Base-by-base conservation (phyloP, 177 flowering plant species). In the Vitis hybrid region DNA sequence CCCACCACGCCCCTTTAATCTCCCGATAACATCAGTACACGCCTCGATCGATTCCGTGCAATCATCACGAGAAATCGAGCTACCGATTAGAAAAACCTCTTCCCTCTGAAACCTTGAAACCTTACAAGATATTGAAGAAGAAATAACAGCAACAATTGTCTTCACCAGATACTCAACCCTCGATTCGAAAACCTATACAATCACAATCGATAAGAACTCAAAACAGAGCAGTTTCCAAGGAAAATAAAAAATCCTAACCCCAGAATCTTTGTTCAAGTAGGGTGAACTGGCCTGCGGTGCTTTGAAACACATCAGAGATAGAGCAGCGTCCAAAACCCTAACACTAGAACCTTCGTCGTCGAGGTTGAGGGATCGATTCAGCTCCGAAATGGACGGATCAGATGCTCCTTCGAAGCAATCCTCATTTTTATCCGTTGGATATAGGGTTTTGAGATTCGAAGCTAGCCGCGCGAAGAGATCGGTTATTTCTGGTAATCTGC, bases 221-320 rank as follows among this genome's bases (percentile, higher is more conserved):
- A 48, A 15, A 0, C 45, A 39, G 45, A 39, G 55, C 6, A 14
- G 21, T 17, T 60, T 60, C 18, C 6, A 63, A 62, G n/a, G 39
- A 72, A 55, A 48, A 52, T 21, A 23, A 32, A 1, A 64, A 62
- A 62, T 48, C 56, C 50, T 30, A 52, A 48, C 56, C 1, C 7
- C 3, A 34, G 54, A 55, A 54, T 21, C 18, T 32, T 11, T 6
- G 32, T 0, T 23, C 34, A 15, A 48, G 21, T 11, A 17, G 17
- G 58, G 51, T 66, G 23, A 3, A 70, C 69, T n/a, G 51, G 84
- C 90, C 82, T 85, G 83, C 1, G 94, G 87, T 14, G 87, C 81
- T 39, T 76, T 83, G 87, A 87, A 87, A 80, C 91, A 79, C 88
- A 90, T 79, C 70, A 85, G 81, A n/a, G 94, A 89, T 12, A 92